These are phyloP conservation scores for Xylaria sp. DNA, from an alignment of 2,329 filamentous ascomycete genomes.

Conservation along the genomic window DNA sequence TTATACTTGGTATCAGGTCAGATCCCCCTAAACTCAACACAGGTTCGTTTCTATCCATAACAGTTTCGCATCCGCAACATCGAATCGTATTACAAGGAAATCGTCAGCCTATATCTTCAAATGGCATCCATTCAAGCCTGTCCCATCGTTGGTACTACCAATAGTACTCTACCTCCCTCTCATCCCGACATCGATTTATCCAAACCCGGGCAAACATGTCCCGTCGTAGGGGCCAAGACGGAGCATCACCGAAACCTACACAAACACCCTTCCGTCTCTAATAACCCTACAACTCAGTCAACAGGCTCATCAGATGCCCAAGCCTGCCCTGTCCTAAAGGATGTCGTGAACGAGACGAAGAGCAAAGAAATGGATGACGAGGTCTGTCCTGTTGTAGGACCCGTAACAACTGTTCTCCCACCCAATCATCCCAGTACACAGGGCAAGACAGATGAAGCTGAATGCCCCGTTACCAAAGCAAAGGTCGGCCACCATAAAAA, in stretches of 20 bases:
- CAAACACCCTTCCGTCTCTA: slow-evolving; percentile 46
- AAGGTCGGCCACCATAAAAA: slow-evolving; percentile 50
- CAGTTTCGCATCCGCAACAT: too few relatives aligned
- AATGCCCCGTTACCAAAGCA: slow-evolving; percentile 51
- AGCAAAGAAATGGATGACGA: slow-evolving; percentile 49
- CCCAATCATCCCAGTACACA: slow-evolving; percentile 47
- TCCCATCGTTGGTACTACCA: slow-evolving; percentile 50
- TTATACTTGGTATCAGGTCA: too few relatives aligned
- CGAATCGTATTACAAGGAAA: too few relatives aligned
- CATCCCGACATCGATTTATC: slow-evolving; percentile 49
- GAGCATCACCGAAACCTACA: slow-evolving; percentile 49
- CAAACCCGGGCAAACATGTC: slow-evolving; percentile 48
- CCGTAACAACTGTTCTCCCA: slow-evolving; percentile 49
- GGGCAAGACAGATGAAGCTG: slow-evolving; percentile 37
- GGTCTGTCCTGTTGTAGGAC: slow-evolving; percentile 50
- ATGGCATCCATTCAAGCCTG: slow-evolving; percentile 44
- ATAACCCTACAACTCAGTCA: slow-evolving; percentile 32
- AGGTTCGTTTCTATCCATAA: too few relatives aligned
- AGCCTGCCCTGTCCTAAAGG: slow-evolving; percentile 46
- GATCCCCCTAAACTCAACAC: too few relatives aligned
- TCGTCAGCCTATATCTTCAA: too few relatives aligned
- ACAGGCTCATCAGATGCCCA: slow-evolving; percentile 43
- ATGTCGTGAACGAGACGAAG: slow-evolving; percentile 45
- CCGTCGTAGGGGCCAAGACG: slow-evolving; percentile 49
- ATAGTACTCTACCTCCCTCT: slow-evolving; percentile 47